phyloP scores from a whole-genome alignment of 495 filamentous ascomycete species.

The Penicillium maclennaniae region DNA sequence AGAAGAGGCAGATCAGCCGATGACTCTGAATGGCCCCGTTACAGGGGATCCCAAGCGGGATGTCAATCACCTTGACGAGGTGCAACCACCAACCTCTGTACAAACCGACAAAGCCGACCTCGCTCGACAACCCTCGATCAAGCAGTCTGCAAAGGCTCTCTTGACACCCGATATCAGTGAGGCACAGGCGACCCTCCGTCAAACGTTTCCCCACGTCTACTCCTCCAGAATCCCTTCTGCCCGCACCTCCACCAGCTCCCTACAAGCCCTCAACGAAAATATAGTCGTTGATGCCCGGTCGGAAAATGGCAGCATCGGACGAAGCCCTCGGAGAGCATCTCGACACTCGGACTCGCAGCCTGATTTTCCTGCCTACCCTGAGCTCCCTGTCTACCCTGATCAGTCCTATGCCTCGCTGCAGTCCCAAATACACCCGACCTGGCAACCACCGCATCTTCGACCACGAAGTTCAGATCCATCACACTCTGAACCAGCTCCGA shows the following conservation, averaged over 20 bases:
- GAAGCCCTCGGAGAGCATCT: constrained; percentile 27
- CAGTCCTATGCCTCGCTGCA: constrained; percentile 52
- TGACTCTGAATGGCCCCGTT: constrained; percentile 26
- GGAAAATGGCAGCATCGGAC: constrained; percentile 27
- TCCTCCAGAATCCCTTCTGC: constrained; percentile 39
- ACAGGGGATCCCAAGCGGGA: constrained; percentile 21
- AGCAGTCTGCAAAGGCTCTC: constrained; percentile 28
- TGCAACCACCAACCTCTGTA: constrained; percentile 16
- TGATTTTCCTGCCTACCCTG: constrained; percentile 24
- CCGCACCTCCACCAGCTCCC: constrained; percentile 44
- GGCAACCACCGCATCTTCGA: constrained; percentile 37
- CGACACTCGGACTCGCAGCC: constrained; percentile 27
- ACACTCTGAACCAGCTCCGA: constrained; percentile 32
- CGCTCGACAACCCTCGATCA: constrained; percentile 19
- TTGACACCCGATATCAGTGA: constrained; percentile 27
- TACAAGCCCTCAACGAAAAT: constrained; percentile 46
- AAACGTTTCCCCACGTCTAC: constrained; percentile 38
- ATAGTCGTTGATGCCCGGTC: constrained; percentile 41
- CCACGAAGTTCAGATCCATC: constrained; percentile 41
- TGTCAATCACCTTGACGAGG: constrained; percentile 22
- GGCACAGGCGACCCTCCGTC: constrained; percentile 35
- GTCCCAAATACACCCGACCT: constrained; percentile 46
- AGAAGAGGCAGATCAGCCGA: constrained; percentile 27
- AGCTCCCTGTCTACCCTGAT: constrained; percentile 46
- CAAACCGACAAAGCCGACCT: constrained; percentile 26